Conservation (phyloP, 768 basidiomycete genomes). For the Suillus spraguei region DNA sequence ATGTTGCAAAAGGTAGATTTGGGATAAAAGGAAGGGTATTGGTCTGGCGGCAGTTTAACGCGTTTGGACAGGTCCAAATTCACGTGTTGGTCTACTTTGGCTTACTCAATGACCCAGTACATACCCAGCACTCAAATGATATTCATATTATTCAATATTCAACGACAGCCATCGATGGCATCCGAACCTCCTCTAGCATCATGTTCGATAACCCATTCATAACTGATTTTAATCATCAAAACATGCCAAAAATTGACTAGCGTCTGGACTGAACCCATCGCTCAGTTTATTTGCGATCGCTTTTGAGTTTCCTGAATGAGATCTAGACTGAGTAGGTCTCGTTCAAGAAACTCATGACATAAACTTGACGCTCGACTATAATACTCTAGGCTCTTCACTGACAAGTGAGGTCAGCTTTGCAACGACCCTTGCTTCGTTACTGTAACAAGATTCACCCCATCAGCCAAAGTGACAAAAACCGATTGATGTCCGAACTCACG, state of each 20-base stretch:
- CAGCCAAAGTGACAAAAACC: constrained; percentile 45
- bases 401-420: constrained; percentile 70
- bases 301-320: no score
- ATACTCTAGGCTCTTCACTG: constrained; percentile 85
- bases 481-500: constrained; percentile 71
- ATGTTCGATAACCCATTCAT: constrained; percentile 93
- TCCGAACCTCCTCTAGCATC: constrained; percentile 52
- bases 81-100: not conserved
- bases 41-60: constrained; percentile 11
- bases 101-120: no score
- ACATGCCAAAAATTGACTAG: constrained; percentile 91
- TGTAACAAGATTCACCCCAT: constrained; percentile 44
- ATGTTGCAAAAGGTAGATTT: constrained; percentile 12
- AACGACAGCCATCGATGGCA: constrained; percentile 22
- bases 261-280: constrained; percentile 45
- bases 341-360: constrained; percentile 88
- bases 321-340: no score
- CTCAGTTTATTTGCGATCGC: constrained; percentile 7
- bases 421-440: constrained; percentile 81
- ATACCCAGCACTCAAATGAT: no score
- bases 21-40: constrained; percentile 11
- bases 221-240: constrained; percentile 79
- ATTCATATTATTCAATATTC: not conserved
- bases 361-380: constrained; percentile 92
- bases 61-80: constrained; percentile 15